Percentiles rank a stretch among this genome's conserved stretches.
Evolutionary conservation across 2,329 filamentous ascomycete genomes (phyloP).

Genomic region (Juglanconis sp.): DNA sequence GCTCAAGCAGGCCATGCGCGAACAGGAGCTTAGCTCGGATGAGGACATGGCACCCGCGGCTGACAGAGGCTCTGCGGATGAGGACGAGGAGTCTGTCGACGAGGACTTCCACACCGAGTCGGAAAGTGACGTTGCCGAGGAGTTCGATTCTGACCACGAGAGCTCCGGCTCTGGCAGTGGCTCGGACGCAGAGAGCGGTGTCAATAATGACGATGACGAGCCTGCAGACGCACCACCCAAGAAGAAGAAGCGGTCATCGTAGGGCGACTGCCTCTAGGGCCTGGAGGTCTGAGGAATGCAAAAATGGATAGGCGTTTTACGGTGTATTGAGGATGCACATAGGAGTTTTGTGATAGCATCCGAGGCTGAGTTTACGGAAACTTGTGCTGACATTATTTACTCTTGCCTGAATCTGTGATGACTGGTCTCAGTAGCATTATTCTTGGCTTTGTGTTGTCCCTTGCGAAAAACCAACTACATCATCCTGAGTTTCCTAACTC

Average conservation of each 20-base stretch:
- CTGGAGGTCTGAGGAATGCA: not conserved
- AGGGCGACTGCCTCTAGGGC: not conserved
- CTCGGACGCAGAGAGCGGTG: slow-evolving; percentile 62
- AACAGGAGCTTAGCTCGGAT: slow-evolving; percentile 81
- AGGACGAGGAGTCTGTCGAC: slow-evolving; percentile 92
- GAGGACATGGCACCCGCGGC: slow-evolving; percentile 67
- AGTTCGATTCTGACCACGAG: slow-evolving; percentile 89
- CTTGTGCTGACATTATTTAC: not conserved
- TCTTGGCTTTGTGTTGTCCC: no score
- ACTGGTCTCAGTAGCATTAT: no score
- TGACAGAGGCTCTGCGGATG: slow-evolving; percentile 87
- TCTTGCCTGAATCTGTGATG: no score
- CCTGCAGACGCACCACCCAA: slow-evolving; percentile 35
- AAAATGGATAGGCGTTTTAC: slow-evolving; percentile 13
- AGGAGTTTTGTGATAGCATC: slow-evolving; percentile 2
- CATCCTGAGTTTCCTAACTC: no score
- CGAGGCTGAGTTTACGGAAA: not conserved
- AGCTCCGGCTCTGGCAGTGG: slow-evolving; percentile 72
- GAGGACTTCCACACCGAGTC: slow-evolving; percentile 93
- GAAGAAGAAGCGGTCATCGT: slow-evolving; percentile 41
- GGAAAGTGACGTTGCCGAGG: slow-evolving; percentile 93
- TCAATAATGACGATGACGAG: slow-evolving; percentile 43
- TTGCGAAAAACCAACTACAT: no score
- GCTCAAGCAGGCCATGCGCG: slow-evolving; percentile 77
- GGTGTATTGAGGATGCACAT: slow-evolving; percentile 1